Conservation (phyloP, 192 early-diverging fungal species). For the Thoreauomyces humboldtii region DNA sequence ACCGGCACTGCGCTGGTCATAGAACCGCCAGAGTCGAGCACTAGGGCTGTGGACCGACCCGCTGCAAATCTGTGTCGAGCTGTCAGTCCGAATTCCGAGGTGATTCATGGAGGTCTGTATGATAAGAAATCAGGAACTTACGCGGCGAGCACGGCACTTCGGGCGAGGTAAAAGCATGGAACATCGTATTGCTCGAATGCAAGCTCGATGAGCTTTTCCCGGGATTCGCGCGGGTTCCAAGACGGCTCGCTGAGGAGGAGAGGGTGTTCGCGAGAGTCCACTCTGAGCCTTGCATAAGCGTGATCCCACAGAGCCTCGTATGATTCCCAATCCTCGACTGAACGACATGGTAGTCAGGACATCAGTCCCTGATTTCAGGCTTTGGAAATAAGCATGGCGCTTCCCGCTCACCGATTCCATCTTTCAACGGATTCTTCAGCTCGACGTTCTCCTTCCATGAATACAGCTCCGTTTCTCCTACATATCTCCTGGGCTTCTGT, state of each 20-base stretch:
- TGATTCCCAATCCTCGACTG: slow-evolving; percentile 92
- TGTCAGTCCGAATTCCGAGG: slow-evolving; percentile 10
- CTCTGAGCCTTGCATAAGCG: slow-evolving; percentile 69
- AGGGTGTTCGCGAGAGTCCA: slow-evolving; percentile 83
- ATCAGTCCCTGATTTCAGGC: no score
- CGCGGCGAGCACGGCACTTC: slow-evolving; percentile 89
- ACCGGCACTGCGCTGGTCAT: slow-evolving; percentile 92
- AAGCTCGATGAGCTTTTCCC: slow-evolving; percentile 86
- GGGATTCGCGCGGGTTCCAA: slow-evolving; percentile 81
- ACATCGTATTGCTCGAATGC: slow-evolving; percentile 92
- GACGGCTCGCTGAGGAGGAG: slow-evolving; percentile 87
- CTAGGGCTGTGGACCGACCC: slow-evolving; percentile 82
- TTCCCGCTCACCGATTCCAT: slow-evolving; percentile 70
- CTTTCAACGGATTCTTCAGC: slow-evolving; percentile 74
- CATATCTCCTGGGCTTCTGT: slow-evolving; percentile 35
- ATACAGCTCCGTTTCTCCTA: slow-evolving; percentile 44
- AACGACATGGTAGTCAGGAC: not conserved
- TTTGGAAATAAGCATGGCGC: no score
- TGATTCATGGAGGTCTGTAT: no score
- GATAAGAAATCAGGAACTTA: slow-evolving; percentile 41
- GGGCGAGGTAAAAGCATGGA: slow-evolving; percentile 92
- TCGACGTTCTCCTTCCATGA: slow-evolving; percentile 77
- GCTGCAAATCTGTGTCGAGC: slow-evolving; percentile 72
- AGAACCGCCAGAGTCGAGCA: slow-evolving; percentile 89
- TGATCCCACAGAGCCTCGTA: slow-evolving; percentile 91